Evolutionary conservation across 306 rosid species (phyloP), one percentile per base, ranked within the genome.

Genomic region (Ochetophila trinervis): DNA sequence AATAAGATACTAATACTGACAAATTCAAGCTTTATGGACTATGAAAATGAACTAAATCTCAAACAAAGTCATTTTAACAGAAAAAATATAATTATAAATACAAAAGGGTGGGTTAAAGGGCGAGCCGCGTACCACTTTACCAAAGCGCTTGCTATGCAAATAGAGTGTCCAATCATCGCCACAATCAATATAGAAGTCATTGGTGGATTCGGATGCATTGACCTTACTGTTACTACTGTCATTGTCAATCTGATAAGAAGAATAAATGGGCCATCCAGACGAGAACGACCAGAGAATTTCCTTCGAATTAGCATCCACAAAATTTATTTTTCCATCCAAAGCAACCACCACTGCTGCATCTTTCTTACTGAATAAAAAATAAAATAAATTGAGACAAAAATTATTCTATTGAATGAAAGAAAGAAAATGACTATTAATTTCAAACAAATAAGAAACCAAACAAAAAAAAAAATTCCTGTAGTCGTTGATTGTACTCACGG

Each of bases 161-260:
- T 69, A 69, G 11, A 75, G 75, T 6, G 50, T 34, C 67, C 74
- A 65, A 66, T 69, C 71, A 37, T 57, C 71, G 24, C 56, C 71
- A 20, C 53, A 19, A 17, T 75, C 79, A 63, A 69, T 2, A n/a
- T 47, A 74, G 24, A 21, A 63, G 50, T 57, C 49, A 49, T 20
- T 7, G 6, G 24, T 36, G 8, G 36, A 51, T 22, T 66, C 70
- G 4, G 70, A 53, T 19, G 21, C 30, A 53, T 37, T 60, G 4
- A 18, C 64, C n/a, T 47, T 47, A 56, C 44, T 11, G 18, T n/a
- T 20, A n/a, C 18, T 22, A 23, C 14, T 63, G 27, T 63, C 27
- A 3, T 53, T 13, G 52, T 24, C 27, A 3, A 67, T 68, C 40
- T 63, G 79, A 63, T 55, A 75, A 0, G 79, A 63, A 40, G 75